Evolutionary conservation across 306 rosid species (phyloP), one percentile per base, ranked within the genome.

Genomic region (Acacia confusa): DNA sequence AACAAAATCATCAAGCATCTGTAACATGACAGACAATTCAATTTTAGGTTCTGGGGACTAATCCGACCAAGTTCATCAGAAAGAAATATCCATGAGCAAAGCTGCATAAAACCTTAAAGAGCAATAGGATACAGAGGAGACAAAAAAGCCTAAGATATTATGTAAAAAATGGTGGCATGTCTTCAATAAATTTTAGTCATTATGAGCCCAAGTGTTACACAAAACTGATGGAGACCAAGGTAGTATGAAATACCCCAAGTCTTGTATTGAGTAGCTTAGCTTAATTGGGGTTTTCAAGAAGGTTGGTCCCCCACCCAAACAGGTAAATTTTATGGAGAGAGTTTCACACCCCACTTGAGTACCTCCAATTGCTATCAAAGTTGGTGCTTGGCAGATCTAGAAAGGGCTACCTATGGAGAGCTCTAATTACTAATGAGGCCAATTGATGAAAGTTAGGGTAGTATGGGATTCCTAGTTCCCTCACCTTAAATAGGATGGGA

Each of bases 1-100:
- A 83, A 95, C 99, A 87, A 95, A 95, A 89, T 95, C 99, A 78
- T 95, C 99, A 70, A 95, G 99, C 99, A 95, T 95, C 99, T 95
- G 94, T 85, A 86, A 83, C 78, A 79, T 75, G 70, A 83, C 45
- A 81, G 69, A 67, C 4, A 2, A 47, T 47, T 78, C 57, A 44
- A 48, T 81, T 75, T 87, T 86, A 82, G 71, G 71, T 69, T 79
- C 72, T 15, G 4, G 1, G 19, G 20, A 58, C 43, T 68, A 48
- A 78, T 58, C 70, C 58, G 53, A 43, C 14, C 1, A 14, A 72
- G 69, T 66, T 30, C 19, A 40, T 65, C 36, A 72, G 48, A 67
- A 53, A 34, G 73, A 6, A 82, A 75, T 52, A 7, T 70, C 84
- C 40, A 76, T 47, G 32, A 55, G 74, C 24, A 73, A 84, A 70